Evolutionary conservation across 176 grass and related monocot genomes (phyloP).

Genomic region (Musa schizocarpa): DNA sequence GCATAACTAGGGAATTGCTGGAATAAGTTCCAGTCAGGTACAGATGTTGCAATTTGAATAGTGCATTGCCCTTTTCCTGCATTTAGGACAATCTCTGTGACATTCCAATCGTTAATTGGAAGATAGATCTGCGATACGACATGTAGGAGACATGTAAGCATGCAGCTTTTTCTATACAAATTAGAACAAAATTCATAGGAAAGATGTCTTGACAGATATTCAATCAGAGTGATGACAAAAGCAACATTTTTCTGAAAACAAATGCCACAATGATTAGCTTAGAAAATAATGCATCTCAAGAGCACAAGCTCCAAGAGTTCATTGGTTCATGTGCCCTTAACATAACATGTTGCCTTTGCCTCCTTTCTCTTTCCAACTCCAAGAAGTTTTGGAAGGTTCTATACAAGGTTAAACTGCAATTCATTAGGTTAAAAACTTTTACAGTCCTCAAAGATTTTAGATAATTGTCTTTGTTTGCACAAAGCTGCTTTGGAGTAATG

Average conservation of each 20-base stretch:
- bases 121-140: constrained; percentile 35
- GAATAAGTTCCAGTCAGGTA: constrained; percentile 44
- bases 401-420: too few species aligned
- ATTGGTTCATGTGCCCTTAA: too few species aligned
- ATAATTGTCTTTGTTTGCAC: too few species aligned
- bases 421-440: too few species aligned
- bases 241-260: too few species aligned
- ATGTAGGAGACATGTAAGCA: background rate
- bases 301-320: background rate
- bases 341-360: too few species aligned
- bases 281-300: background rate
- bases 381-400: too few species aligned
- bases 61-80: constrained; percentile 30
- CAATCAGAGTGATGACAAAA: background rate
- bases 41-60: constrained; percentile 1
- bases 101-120: constrained; percentile 15
- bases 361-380: too few species aligned
- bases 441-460: too few species aligned
- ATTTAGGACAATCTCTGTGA: constrained; percentile 37
- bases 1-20: constrained; percentile 45
- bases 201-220: background rate
- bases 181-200: background rate
- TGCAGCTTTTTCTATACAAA: background rate
- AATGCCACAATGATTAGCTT: too few species aligned
- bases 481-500: too few species aligned